Conservation (phyloP, 345 rosid genomes). For the Salix caprea region DNA sequence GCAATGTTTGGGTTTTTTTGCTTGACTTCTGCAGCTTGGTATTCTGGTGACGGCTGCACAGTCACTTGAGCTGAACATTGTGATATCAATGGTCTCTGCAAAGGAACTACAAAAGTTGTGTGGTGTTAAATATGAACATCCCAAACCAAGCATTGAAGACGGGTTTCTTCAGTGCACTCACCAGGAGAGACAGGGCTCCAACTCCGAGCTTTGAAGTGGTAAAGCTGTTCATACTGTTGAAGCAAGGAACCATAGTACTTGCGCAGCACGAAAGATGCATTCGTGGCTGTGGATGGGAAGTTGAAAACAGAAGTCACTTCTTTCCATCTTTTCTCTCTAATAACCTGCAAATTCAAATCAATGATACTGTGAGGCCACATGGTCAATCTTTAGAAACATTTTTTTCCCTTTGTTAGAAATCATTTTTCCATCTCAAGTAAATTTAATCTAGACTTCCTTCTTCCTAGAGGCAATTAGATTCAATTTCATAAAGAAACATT, state of each 20-base stretch:
- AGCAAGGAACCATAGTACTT: slow-evolving; percentile 84
- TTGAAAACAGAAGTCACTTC: slow-evolving; percentile 93
- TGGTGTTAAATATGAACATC: slow-evolving; percentile 1
- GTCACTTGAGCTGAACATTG: slow-evolving; percentile 38
- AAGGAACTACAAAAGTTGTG: slow-evolving; percentile 39
- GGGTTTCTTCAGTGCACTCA: slow-evolving; percentile 19
- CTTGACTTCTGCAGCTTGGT: slow-evolving; percentile 41
- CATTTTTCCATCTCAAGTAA: background rate
- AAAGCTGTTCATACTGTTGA: slow-evolving; percentile 69
- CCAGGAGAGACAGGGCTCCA: slow-evolving; percentile 50
- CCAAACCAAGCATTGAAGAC: background rate
- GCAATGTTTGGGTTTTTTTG: slow-evolving; percentile 38
- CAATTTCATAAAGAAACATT: background rate
- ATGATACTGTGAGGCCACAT: background rate
- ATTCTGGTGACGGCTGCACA: slow-evolving; percentile 39
- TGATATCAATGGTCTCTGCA: slow-evolving; percentile 36
- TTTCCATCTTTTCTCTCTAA: slow-evolving; percentile 87
- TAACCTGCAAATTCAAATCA: slow-evolving; percentile 40
- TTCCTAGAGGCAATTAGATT: background rate
- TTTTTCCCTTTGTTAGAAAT: background rate
- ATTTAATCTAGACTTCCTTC: background rate
- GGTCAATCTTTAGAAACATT: background rate
- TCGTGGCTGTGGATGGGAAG: slow-evolving; percentile 96
- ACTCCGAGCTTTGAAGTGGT: slow-evolving; percentile 56
- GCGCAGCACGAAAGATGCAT: slow-evolving; percentile 90